Base-by-base conservation (phyloP, 495 filamentous ascomycete species). In the Penicillium crystallinum region DNA sequence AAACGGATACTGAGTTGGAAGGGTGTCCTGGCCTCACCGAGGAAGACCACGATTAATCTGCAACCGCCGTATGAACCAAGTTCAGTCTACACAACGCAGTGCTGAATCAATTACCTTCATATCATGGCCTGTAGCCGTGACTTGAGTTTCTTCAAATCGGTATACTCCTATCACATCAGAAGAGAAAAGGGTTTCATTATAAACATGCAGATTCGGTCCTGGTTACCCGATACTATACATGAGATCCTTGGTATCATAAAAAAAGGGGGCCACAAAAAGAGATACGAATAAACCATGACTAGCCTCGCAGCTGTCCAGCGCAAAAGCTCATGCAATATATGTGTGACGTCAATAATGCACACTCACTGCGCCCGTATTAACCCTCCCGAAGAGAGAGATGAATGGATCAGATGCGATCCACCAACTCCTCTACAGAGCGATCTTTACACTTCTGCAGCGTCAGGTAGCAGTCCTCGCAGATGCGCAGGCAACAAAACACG, bases 1-100 rank as follows among this genome's bases (percentile, higher is more conserved):
- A 86, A 42, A 64, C 56, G 0, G 77, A 63, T 47, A 27, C 64
- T 14, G 71, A 76, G 55, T 84, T 97, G 83, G 88, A 93, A 4
- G 91, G 88, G 0, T 98, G 93, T 77, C 91, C 93, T 0, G 95
- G 95, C 0, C 46, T 85, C 12, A 89, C 85, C 4, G 95, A 97
- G 71, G 92, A 97, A 61, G 90, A 96, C 62, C 92, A 97, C 62
- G 92, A 91, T 65, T 96, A 38, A 72, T 46, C 18, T 38, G 17
- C 7, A 4, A 33, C 7, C 14, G 6, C n/a, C 36, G 34, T 35
- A 25, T 49, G 54, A 37, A 47, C 18, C 10, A 46, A 23, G 35
- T 46, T 10, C 29, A 33, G 12, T 9, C 8, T 35, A 2, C 19
- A 35, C 30, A 15, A 17, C 9, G 5, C 45, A 25, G 45, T 19